Percentiles rank a stretch among this genome's conserved stretches.
phyloP scores from a whole-genome alignment of 2,329 filamentous ascomycete species.

The Phialocephala subalpina region DNA sequence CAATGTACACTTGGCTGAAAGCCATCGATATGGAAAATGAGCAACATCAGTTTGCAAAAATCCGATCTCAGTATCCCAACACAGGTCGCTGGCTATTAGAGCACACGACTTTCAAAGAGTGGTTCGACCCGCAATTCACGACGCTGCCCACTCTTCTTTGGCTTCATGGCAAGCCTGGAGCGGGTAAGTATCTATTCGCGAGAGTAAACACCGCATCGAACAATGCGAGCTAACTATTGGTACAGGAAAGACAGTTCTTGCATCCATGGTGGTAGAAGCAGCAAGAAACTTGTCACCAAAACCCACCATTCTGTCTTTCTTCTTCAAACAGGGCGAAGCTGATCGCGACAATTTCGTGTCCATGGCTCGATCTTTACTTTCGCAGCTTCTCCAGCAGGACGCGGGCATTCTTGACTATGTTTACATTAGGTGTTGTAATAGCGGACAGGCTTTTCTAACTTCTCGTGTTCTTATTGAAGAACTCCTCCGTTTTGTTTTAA shows the following conservation, averaged over 20 bases:
- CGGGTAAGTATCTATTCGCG: conserved; percentile 40
- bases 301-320: conserved; percentile 45
- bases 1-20: conserved; percentile 32
- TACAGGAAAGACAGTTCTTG: conserved; percentile 47
- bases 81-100: conserved; percentile 44
- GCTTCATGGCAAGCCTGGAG: conserved; percentile 49
- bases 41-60: conserved; percentile 32
- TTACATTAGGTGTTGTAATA: conserved; percentile 43
- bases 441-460: conserved; percentile 41
- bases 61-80: conserved; percentile 31
- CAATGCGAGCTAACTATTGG: neutral
- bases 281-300: conserved; percentile 32
- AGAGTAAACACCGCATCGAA: neutral
- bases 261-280: conserved; percentile 48
- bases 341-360: conserved; percentile 43
- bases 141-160: conserved; percentile 44
- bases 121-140: conserved; percentile 26
- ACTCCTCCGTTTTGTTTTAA: conserved; percentile 42
- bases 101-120: conserved; percentile 24
- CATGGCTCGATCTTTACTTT: conserved; percentile 45
- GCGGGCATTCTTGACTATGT: conserved; percentile 41
- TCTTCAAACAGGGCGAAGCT: conserved; percentile 46
- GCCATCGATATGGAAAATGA: conserved; percentile 27
- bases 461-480: conserved; percentile 40
- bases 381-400: conserved; percentile 44